A percentile compares a stretch with the other conserved stretches of the same genome.
Evolutionary conservation across 1,284 basidiomycete genomes (phyloP).

Genomic region (Heterobasidion occidentale): DNA sequence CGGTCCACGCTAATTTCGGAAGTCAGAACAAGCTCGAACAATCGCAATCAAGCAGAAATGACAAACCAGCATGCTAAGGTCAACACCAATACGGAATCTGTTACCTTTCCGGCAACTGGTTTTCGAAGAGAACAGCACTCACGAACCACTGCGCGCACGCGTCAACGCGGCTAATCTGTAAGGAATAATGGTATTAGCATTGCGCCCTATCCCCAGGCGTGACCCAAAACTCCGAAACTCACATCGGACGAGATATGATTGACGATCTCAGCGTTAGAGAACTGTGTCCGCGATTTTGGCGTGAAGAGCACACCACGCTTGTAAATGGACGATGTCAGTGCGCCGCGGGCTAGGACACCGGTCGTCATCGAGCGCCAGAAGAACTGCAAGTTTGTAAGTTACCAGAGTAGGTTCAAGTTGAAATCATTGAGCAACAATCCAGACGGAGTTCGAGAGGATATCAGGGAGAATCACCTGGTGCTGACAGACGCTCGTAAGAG

Average conservation of each 20-base stretch:
- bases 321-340: constrained; percentile 72
- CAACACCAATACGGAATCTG: constrained; percentile 16
- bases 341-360: constrained; percentile 63
- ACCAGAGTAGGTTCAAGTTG: too few relatives aligned
- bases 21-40: constrained; percentile 16
- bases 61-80: constrained; percentile 35
- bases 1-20: constrained; percentile 52
- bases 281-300: constrained; percentile 54
- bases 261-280: constrained; percentile 63
- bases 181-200: background rate
- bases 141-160: constrained; percentile 63
- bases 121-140: constrained; percentile 22
- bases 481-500: constrained; percentile 49
- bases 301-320: constrained; percentile 61
- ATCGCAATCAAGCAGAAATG: constrained; percentile 1
- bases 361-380: constrained; percentile 73
- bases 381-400: constrained; percentile 36
- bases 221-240: background rate
- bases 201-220: background rate
- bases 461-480: background rate
- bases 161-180: constrained; percentile 43
- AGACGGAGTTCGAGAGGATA: too few relatives aligned
- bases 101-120: too few relatives aligned
- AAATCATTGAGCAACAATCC: too few relatives aligned
- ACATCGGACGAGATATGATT: constrained; percentile 67